These are phyloP conservation scores for Ogataea allantospora DNA, from an alignment of 805 yeast species.

Conservation along the genomic window DNA sequence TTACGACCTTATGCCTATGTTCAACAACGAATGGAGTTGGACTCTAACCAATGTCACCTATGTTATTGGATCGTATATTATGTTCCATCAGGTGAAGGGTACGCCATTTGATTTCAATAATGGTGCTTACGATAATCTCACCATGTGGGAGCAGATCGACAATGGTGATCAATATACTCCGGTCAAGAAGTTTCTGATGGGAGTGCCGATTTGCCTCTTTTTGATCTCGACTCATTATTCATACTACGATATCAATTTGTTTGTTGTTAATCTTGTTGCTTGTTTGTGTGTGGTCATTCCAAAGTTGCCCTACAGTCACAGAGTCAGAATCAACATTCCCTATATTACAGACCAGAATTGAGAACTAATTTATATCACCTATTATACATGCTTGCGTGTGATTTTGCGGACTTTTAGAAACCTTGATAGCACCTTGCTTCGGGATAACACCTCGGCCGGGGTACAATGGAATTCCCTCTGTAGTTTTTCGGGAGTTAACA, in stretches of 20 bases:
- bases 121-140: constrained; percentile 92
- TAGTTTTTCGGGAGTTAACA: constrained; percentile 16
- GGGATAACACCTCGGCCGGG: constrained; percentile 22
- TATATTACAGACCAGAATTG: constrained; percentile 38
- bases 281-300: constrained; percentile 89
- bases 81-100: constrained; percentile 96
- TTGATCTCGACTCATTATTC: constrained; percentile 87
- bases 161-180: constrained; percentile 97
- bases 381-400: constrained; percentile 6
- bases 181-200: constrained; percentile 84
- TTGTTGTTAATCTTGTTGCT: constrained; percentile 74
- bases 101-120: constrained; percentile 96
- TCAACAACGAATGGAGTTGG: constrained; percentile 85
- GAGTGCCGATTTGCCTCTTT: constrained; percentile 89
- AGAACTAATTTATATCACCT: constrained; percentile 1
- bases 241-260: constrained; percentile 75
- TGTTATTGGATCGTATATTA: constrained; percentile 86
- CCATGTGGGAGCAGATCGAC: constrained; percentile 96
- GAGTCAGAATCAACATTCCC: constrained; percentile 66
- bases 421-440: constrained; percentile 21
- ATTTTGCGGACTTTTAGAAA: constrained; percentile 22
- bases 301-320: constrained; percentile 79
- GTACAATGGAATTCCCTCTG: constrained; percentile 24
- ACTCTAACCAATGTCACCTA: constrained; percentile 88
- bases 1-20: constrained; percentile 77